Conservation (phyloP, 768 basidiomycete genomes). For the Lactarius psammicola region DNA sequence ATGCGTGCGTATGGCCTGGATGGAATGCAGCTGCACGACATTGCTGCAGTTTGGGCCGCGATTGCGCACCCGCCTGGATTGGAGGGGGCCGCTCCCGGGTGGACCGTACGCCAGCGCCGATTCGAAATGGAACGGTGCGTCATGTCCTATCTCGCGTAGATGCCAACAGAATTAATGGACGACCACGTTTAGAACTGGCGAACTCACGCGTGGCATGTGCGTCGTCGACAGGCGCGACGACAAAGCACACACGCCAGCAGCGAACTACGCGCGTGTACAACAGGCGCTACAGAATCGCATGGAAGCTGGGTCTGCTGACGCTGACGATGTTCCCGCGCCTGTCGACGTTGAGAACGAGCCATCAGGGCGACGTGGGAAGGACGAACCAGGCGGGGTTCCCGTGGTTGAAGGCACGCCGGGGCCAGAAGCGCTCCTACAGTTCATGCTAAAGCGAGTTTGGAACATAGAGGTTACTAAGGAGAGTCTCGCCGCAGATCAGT, state of each 20-base stretch:
- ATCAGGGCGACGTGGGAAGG: background rate
- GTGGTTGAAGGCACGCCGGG: slow-evolving; percentile 67
- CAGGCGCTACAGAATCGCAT: slow-evolving; percentile 45
- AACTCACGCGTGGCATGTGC: slow-evolving; percentile 83
- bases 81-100: slow-evolving; percentile 45
- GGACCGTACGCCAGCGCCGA: slow-evolving; percentile 42
- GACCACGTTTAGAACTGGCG: slow-evolving; percentile 53
- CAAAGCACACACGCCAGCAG: slow-evolving; percentile 62
- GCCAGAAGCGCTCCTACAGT: slow-evolving; percentile 44
- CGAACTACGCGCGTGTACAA: slow-evolving; percentile 64
- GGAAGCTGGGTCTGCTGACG: slow-evolving; percentile 29
- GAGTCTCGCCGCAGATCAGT: slow-evolving; percentile 1
- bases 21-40: slow-evolving; percentile 88
- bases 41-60: slow-evolving; percentile 86
- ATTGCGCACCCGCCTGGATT: slow-evolving; percentile 58
- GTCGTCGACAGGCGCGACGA: slow-evolving; percentile 77
- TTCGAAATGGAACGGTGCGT: slow-evolving; percentile 28
- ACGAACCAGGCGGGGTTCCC: slow-evolving; percentile 32
- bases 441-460: slow-evolving; percentile 60
- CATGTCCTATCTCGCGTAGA: background rate
- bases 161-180: background rate
- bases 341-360: slow-evolving; percentile 46
- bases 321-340: slow-evolving; percentile 46
- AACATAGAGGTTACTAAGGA: slow-evolving; percentile 31
- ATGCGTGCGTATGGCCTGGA: slow-evolving; percentile 83